Evolutionary conservation across 345 rosid species (phyloP).

Genomic region (Anacardium occidentale): DNA sequence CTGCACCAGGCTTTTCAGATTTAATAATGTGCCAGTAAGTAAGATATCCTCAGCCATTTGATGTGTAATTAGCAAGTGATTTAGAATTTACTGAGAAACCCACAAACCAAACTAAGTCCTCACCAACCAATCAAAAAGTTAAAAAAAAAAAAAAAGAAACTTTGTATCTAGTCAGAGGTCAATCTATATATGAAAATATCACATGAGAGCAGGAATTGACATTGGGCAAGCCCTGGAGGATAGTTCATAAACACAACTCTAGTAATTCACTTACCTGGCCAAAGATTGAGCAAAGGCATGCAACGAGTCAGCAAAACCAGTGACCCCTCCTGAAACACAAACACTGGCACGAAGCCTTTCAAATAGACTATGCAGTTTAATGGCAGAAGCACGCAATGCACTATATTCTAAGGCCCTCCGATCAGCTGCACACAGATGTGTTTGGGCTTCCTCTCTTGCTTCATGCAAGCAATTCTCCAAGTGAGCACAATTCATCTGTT

Average conservation of each 20-base stretch:
- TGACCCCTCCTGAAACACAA: conserved; percentile 58
- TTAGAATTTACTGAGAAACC: background rate
- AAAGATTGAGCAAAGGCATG: conserved; percentile 79
- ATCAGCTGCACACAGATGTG: conserved; percentile 92
- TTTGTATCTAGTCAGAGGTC: background rate
- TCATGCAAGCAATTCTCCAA: conserved; percentile 97
- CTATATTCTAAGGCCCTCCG: conserved; percentile 81
- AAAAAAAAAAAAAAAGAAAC: background rate
- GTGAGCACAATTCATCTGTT: conserved; percentile 97
- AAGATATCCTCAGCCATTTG: background rate
- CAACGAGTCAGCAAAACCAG: conserved; percentile 78
- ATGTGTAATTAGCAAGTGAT: background rate
- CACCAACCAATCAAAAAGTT: background rate
- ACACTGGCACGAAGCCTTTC: conserved; percentile 78
- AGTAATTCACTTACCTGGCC: conserved; percentile 64
- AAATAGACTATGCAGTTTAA: conserved; percentile 75
- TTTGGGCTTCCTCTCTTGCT: conserved; percentile 98
- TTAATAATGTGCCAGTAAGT: background rate
- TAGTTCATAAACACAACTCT: background rate
- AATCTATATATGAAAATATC: background rate
- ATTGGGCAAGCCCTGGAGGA: background rate
- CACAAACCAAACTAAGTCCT: background rate
- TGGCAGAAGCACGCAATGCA: conserved; percentile 81
- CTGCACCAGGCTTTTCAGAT: background rate
- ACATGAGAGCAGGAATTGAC: background rate